A percentile compares a stretch with the other conserved stretches of the same genome.
phyloP scores from a whole-genome alignment of 148 eudicot genomes.

The Persicaria tinctoria region DNA sequence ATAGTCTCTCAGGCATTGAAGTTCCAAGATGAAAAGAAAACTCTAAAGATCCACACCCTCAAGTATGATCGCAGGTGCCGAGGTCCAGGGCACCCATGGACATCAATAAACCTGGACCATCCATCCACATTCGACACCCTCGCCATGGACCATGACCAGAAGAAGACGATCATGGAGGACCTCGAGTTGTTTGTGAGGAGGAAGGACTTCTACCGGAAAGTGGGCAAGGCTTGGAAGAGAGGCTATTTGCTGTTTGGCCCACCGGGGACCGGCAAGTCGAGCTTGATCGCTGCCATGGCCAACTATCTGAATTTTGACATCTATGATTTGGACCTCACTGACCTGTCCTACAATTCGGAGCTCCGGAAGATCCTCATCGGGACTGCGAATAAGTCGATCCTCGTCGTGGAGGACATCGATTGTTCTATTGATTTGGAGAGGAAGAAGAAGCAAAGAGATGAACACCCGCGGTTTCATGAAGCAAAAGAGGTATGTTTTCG shows the following conservation, averaged over 20 bases:
- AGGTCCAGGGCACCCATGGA: slow-evolving; percentile 19
- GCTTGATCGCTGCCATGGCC: slow-evolving; percentile 30
- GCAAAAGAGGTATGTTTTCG: not conserved
- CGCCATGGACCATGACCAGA: slow-evolving; percentile 19
- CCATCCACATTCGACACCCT: slow-evolving; percentile 31
- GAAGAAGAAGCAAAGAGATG: slow-evolving; percentile 3
- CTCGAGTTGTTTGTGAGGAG: slow-evolving; percentile 23
- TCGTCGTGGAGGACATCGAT: slow-evolving; percentile 43
- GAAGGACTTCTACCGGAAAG: slow-evolving; percentile 19
- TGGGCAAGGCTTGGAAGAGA: slow-evolving; percentile 29
- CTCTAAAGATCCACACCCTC: slow-evolving; percentile 26
- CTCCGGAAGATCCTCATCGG: slow-evolving; percentile 27
- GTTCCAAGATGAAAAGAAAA: slow-evolving; percentile 19
- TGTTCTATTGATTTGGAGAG: slow-evolving; percentile 21
- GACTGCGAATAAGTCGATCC: slow-evolving; percentile 28
- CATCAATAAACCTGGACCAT: slow-evolving; percentile 31
- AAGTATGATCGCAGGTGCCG: slow-evolving; percentile 7
- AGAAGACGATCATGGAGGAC: slow-evolving; percentile 23
- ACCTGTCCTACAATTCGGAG: slow-evolving; percentile 20
- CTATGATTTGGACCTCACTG: slow-evolving; percentile 36
- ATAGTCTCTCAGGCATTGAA: slow-evolving; percentile 15
- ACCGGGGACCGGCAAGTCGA: slow-evolving; percentile 23
- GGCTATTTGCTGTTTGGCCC: slow-evolving; percentile 23
- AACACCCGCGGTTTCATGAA: not conserved
- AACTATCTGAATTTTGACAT: slow-evolving; percentile 24